Conservation (phyloP, 371 early-diverging fungal genomes). For the Racocetra persica region DNA sequence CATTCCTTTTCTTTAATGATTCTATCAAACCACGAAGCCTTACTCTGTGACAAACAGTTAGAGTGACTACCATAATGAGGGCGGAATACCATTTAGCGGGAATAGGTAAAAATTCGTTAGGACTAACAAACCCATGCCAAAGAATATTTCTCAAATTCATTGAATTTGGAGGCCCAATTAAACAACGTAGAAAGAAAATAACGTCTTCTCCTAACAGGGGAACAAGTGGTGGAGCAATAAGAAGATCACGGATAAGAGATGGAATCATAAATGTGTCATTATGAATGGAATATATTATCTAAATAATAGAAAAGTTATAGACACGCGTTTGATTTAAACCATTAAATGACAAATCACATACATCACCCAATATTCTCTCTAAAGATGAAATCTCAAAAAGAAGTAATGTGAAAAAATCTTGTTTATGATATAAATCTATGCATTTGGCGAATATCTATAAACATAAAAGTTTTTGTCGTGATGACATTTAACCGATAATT, state of each 20-base stretch:
- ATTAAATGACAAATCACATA: neutral
- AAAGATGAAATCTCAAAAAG: conserved; percentile 20
- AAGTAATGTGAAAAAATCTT: conserved; percentile 21
- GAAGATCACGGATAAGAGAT: conserved; percentile 22
- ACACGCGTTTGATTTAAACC: neutral
- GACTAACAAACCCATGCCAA: conserved; percentile 40
- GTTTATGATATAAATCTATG: conserved; percentile 21
- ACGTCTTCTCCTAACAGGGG: neutral
- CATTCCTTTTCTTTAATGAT: conserved; percentile 3
- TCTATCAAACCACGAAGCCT: neutral
- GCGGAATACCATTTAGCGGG: conserved; percentile 32
- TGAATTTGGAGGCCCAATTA: conserved; percentile 39
- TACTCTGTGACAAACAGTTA: conserved; percentile 26
- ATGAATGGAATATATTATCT: conserved; percentile 11
- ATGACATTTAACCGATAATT: neutral
- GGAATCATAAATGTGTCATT: conserved; percentile 4
- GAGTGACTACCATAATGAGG: neutral
- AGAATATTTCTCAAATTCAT: conserved; percentile 42
- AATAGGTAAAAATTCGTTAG: conserved; percentile 8
- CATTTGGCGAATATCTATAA: neutral
- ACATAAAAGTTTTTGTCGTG: neutral
- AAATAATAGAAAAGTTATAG: neutral
- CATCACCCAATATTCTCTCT: conserved; percentile 31
- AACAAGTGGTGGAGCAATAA: conserved; percentile 1
- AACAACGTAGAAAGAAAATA: conserved; percentile 26